phyloP scores from a whole-genome alignment of 345 rosid genomes.

The Luvunga scandens region DNA sequence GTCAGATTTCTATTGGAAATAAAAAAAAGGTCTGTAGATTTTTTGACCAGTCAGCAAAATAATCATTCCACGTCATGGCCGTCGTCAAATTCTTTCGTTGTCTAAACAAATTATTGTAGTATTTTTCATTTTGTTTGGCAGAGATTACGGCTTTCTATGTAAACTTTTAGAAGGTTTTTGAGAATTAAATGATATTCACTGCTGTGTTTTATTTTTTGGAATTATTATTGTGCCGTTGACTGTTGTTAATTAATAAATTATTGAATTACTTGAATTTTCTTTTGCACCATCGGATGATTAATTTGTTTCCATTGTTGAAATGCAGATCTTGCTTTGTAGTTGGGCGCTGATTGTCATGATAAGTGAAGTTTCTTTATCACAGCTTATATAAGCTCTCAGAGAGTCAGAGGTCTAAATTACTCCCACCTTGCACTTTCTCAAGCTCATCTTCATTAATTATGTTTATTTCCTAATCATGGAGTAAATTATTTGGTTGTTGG shows the following conservation, averaged over 20 bases:
- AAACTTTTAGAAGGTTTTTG: neutral
- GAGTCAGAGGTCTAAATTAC: neutral
- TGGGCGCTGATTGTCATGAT: neutral
- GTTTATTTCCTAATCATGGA: neutral
- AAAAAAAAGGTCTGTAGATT: neutral
- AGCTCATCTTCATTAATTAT: neutral
- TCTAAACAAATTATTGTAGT: neutral
- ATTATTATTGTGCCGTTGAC: neutral
- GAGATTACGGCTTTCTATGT: neutral
- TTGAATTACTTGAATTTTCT: neutral
- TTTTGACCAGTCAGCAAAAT: neutral
- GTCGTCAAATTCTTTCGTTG: neutral
- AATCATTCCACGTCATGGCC: neutral
- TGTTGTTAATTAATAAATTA: neutral
- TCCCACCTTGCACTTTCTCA: neutral
- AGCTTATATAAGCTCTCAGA: neutral
- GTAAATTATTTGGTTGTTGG: neutral
- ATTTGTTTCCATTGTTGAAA: neutral
- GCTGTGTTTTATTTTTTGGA: neutral
- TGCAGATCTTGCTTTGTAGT: conserved; percentile 5
- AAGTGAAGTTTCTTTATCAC: neutral
- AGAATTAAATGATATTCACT: neutral
- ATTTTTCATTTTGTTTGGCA: neutral
- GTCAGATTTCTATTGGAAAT: neutral
- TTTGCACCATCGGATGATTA: neutral